Evolutionary conservation across 352 stramenopile species (phyloP).

Genomic region (Elongisporangium prolatum): DNA sequence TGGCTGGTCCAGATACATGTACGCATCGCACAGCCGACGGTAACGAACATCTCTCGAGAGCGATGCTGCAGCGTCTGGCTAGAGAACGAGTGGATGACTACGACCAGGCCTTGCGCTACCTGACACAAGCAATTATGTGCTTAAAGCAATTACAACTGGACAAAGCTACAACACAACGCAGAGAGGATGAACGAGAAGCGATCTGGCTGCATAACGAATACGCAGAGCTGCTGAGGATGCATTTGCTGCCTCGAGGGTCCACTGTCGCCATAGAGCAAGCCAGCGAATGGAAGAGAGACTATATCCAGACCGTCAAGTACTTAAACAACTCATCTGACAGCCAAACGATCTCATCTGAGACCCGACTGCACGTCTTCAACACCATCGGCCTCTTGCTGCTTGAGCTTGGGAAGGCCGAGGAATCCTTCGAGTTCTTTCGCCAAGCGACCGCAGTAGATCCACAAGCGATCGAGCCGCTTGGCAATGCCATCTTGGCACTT

Average conservation of each 20-base stretch:
- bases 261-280: conserved; percentile 3
- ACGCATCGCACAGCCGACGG: neutral
- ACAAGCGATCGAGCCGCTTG: conserved; percentile 8
- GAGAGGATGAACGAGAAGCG: neutral
- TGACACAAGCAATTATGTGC: neutral
- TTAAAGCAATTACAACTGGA: neutral
- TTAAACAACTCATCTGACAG: neutral
- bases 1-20: neutral
- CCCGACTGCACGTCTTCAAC: conserved; percentile 13
- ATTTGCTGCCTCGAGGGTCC: neutral
- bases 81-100: neutral
- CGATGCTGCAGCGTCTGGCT: neutral
- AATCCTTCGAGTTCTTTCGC: conserved; percentile 12
- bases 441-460: conserved; percentile 6
- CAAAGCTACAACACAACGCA: neutral
- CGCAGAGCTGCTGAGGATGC: conserved; percentile 7
- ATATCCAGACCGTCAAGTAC: neutral
- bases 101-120: neutral
- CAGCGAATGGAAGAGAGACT: neutral
- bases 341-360: neutral
- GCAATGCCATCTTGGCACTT: conserved; percentile 16
- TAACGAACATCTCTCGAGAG: neutral
- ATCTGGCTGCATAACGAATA: conserved; percentile 12
- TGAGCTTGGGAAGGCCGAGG: conserved; percentile 1
- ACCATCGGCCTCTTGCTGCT: conserved; percentile 19